Base-by-base conservation (phyloP, 805 yeast species). In the Candida awuae region DNA sequence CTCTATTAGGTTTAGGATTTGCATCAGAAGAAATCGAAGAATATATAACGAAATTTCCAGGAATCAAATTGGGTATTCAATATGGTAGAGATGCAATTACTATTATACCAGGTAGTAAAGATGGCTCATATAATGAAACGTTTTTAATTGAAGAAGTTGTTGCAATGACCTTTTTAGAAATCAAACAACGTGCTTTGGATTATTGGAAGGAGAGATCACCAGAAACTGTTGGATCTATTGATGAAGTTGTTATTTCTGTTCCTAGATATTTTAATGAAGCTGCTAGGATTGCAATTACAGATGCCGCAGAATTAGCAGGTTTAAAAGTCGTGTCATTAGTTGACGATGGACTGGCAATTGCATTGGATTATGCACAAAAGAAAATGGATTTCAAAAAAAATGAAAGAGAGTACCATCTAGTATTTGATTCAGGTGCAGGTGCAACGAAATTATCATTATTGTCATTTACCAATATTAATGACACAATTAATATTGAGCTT, bases 351-450 rank as follows among this genome's bases (percentile, higher is more conserved):
- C 63, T 85, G n/a, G 92, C 97, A 2, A 86, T 85, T 13, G 95
- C 94, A 1, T 61, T 84, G 32, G 84, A 86, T 53, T 88, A 76
- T 56, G 84, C 85, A 2, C 68, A 83, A 23, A 55, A 58, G 7
- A 68, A 75, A 35, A 40, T 33, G 4, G 66, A 66, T 22, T 71
- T 71, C 44, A 59, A 61, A 26, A 51, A 53, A 10, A 14, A 33
- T 8, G 69, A 67, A 3, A 71, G 67, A 40, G 75, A 75, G 49
- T 70, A 76, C 52, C 84, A 84, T 54, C 55, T 86, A 35, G 71
- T 92, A 26, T 86, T 80, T 55, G 98, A 92, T 58, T 74, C 84
- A 73, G 98, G 98, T 34, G 90, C 95, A 5, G 94, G 94, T 1
- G 80, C 94, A 1, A 83, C 94, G 0, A 75, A 80, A 39, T 94